Base-by-base conservation (phyloP, 2,329 filamentous ascomycete species). In the Cordyceps militaris region DNA sequence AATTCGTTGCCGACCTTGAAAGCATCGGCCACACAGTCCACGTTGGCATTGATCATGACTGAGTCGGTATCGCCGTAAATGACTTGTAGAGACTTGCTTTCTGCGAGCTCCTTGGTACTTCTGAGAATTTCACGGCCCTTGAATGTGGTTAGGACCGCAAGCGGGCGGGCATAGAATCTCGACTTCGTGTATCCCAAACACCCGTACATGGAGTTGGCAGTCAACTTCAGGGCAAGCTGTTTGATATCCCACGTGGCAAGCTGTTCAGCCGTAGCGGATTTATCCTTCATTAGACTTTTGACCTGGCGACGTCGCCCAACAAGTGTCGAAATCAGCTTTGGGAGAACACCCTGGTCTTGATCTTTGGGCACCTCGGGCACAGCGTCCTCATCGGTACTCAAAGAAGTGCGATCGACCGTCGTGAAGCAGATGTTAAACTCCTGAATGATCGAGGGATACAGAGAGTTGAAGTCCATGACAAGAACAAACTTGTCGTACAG, bases 371-470 rank as follows among this genome's bases (percentile, higher is more conserved):
- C 88, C 61, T 96, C 90, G 0, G 94, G 94, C 1, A 97, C 90
- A 57, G 83, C 85, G 57, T 97, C 91, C 55, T 96, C 91, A 51
- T 94, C 88, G 43, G 92, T 85, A 34, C 66, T 56, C 65, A 87
- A 75, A 60, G 82, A 77, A 42, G 82, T 79, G 65, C 94, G 82
- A 61, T 97, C 89, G 7, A 99, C 91, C 0, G 95, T 99, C 2
- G 94, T 99, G 74, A 99, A 99, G 77, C 95, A 99, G 65, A 99
- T 99, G 73, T 99, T 99, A 76, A 86, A 99, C 79, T 99, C 95
- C 69, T 99, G 95, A 61, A 99, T 99, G 68, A 99, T 97, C 69
- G 91, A 97, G 32, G 94, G 94, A 67, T 99, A 99, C 61, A 99
- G 79, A 66, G 92, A 97, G 81, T 99, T 99, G 79, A 99, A 99